These are phyloP conservation scores for Rutstroemia sp. DNA, from an alignment of 2,329 filamentous ascomycete species.

Conservation along the genomic window DNA sequence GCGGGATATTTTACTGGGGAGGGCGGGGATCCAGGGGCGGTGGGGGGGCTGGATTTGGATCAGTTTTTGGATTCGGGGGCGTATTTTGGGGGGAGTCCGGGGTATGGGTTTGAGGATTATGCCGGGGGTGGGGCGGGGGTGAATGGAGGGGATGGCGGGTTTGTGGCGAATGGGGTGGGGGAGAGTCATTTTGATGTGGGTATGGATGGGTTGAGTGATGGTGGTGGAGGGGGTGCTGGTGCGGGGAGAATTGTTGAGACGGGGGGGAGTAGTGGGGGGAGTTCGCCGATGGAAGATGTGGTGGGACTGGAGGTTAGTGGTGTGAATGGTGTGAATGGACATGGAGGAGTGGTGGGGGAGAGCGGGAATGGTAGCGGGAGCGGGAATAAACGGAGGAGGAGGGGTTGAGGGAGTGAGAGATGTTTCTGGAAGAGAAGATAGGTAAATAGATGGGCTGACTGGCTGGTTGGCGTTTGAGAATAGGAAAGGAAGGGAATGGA, in stretches of 20 bases:
- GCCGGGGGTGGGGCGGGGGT: conserved; percentile 5
- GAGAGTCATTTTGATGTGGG: conserved; percentile 26
- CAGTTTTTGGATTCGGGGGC: conserved; percentile 39
- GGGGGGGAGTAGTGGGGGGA: conserved; percentile 16
- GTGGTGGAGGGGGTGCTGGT: neutral
- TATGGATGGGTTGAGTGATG: conserved; percentile 23
- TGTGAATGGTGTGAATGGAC: neutral
- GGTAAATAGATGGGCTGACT: neutral
- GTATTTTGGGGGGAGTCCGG: conserved; percentile 31
- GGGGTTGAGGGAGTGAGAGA: neutral
- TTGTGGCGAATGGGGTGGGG: neutral
- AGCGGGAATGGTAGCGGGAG: too few relatives aligned
- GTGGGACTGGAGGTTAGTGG: neutral
- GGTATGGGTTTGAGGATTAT: conserved; percentile 14
- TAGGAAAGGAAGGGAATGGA: neutral
- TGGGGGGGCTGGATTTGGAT: conserved; percentile 38
- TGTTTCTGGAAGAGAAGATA: neutral
- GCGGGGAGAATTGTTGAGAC: conserved; percentile 15
- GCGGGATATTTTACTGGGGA: conserved; percentile 26
- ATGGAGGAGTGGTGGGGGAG: neutral
- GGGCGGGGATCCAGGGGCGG: conserved; percentile 32
- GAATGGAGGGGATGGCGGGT: conserved; percentile 12
- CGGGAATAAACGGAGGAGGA: neutral
- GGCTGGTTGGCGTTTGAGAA: neutral
- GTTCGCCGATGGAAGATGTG: conserved; percentile 14